Evolutionary conservation across 768 basidiomycete species (phyloP), one percentile per base, ranked within the genome.

Genomic region (Bullera alba): DNA sequence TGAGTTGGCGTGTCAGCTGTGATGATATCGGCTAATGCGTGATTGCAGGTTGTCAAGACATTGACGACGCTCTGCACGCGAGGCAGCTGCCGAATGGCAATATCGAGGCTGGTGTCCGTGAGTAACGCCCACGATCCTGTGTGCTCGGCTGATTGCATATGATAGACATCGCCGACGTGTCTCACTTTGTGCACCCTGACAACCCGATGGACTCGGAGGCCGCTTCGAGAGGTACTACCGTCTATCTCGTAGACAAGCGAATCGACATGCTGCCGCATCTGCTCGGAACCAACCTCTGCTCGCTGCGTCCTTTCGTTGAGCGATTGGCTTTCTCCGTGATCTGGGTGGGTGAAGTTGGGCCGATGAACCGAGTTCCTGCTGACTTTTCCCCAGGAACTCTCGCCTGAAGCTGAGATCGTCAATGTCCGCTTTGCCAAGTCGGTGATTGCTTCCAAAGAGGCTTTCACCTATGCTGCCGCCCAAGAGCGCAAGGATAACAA

Each of bases 191-290:
- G 0, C 82, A 79, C 46, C 78, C 91, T 1, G 88, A 92, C 62
- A 99, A 86, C 35, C 82, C 92, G 0, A 97, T 99, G 90, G 93
- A 99, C 60, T 83, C 76, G 37, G 93, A 99, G 71, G 93, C 93
- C 19, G 87, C 91, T n/a, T 80, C 90, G 16, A 78, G 93, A 53
- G 93, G 93, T 4, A 96, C 93, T 4, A 97, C 93, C 0, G 93
- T 99, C 0, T 99, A 97, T 70, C 81, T 99, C 1, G 93, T 97
- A 4, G 93, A 99, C 77, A 93, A 92, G 73, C 87, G 93, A 28
- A 90, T 99, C 44, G 95, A 97, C 75, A 99, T 99, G 95, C 77
- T 99, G 42, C 95, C 95, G 0, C 77, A 83, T 2, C 78, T 99
- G 7, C 78, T 99, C 5, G 95, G 95, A 1, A 97, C 93, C 0